A percentile compares a stretch with the other conserved stretches of the same genome.
Evolutionary conservation across 2,329 filamentous ascomycete genomes (phyloP).

Genomic region (Cytospora piceae): DNA sequence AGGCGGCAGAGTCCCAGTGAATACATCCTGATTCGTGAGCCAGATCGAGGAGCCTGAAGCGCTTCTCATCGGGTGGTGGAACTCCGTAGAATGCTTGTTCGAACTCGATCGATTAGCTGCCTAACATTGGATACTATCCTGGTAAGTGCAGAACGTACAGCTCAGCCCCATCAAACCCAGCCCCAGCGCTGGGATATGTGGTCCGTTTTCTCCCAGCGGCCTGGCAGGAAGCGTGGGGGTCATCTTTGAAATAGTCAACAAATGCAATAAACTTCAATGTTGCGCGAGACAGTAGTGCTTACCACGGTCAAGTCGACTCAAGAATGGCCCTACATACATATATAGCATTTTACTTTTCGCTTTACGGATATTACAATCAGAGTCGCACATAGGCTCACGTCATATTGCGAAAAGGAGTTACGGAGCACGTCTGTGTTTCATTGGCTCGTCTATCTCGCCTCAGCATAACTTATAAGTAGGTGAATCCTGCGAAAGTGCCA

Average conservation of each 20-base stretch:
- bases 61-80: conserved; percentile 19
- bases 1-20: conserved; percentile 30
- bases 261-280: too few relatives aligned
- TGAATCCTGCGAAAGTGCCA: too few relatives aligned
- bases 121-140: background rate
- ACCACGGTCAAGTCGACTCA: too few relatives aligned
- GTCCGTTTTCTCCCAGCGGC: background rate
- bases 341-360: too few relatives aligned
- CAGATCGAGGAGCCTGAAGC: conserved; percentile 25
- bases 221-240: background rate
- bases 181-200: background rate
- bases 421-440: background rate
- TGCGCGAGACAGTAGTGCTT: too few relatives aligned
- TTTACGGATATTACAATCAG: too few relatives aligned
- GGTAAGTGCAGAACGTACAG: background rate
- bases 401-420: conserved; percentile 1
- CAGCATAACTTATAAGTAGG: too few relatives aligned
- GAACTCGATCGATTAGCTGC: background rate
- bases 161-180: conserved; percentile 20
- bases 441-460: background rate
- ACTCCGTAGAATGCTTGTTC: conserved; percentile 17
- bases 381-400: background rate
- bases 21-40: conserved; percentile 26
- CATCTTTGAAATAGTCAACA: background rate
- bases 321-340: too few relatives aligned